Evolutionary conservation across 2,329 filamentous ascomycete species (phyloP).

Genomic region (Dactylonectria estremocensis): DNA sequence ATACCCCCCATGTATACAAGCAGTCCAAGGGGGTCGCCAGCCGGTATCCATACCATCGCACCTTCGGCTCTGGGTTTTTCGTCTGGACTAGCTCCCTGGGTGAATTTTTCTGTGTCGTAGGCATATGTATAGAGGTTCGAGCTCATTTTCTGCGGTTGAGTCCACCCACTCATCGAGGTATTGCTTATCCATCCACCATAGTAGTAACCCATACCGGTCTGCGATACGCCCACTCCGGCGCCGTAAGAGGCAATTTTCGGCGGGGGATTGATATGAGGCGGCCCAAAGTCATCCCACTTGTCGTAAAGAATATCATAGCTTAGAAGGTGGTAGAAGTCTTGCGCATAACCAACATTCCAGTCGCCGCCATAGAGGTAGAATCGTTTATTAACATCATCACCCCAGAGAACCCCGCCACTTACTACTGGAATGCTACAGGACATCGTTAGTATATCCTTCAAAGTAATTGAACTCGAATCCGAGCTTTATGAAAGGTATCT

Average conservation of each 20-base stretch:
- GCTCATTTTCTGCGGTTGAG: conserved; percentile 15
- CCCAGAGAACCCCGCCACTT: conserved; percentile 65
- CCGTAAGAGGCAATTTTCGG: conserved; percentile 61
- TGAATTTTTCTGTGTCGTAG: conserved; percentile 15
- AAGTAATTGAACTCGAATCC: neutral
- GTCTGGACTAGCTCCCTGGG: neutral
- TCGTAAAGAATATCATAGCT: conserved; percentile 69
- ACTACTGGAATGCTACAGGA: conserved; percentile 61
- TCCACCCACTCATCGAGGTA: conserved; percentile 53
- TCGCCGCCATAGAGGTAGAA: conserved; percentile 75
- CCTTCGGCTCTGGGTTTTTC: conserved; percentile 66
- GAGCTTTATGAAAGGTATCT: too few species aligned
- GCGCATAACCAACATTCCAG: conserved; percentile 55
- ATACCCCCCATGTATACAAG: conserved; percentile 75
- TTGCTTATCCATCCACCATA: conserved; percentile 73
- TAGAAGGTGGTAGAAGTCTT: conserved; percentile 55
- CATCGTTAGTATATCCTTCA: neutral
- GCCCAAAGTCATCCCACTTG: conserved; percentile 65
- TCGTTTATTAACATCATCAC: conserved; percentile 71
- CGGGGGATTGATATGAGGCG: conserved; percentile 36
- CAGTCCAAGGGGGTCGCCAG: conserved; percentile 67
- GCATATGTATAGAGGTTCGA: conserved; percentile 13
- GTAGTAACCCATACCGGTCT: conserved; percentile 70
- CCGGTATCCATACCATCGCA: conserved; percentile 70
- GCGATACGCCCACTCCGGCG: conserved; percentile 66